Evolutionary conservation across 768 basidiomycete genomes (phyloP).

Genomic region (Lentinula boryana): DNA sequence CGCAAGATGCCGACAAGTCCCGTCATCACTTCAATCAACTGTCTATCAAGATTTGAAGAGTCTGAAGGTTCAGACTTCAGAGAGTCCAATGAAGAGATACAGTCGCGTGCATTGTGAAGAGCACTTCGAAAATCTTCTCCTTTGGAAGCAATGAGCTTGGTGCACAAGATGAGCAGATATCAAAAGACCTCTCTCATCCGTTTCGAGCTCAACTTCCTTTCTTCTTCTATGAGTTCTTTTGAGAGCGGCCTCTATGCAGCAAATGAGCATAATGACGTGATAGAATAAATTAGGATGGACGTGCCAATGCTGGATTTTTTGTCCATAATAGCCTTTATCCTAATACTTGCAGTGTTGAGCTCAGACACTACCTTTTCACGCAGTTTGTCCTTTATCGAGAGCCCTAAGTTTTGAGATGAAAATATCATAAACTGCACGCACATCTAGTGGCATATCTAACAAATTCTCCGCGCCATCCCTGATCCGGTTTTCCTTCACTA

Average conservation of each 20-base stretch:
- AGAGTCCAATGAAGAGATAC: constrained; percentile 50
- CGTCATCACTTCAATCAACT: constrained; percentile 58
- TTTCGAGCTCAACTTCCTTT: constrained; percentile 17
- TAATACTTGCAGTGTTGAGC: constrained; percentile 65
- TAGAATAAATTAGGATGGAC: constrained; percentile 13
- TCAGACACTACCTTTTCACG: constrained; percentile 71
- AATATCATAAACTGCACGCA: constrained; percentile 19
- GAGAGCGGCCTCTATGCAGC: neutral
- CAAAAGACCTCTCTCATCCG: constrained; percentile 25
- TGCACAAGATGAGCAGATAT: neutral
- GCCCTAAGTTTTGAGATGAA: constrained; percentile 5
- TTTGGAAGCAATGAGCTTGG: neutral
- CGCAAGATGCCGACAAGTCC: constrained; percentile 62
- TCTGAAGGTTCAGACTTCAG: constrained; percentile 33
- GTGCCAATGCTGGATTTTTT: constrained; percentile 51
- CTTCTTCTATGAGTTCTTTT: neutral
- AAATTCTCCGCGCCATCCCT: constrained; percentile 92
- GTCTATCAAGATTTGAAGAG: constrained; percentile 40
- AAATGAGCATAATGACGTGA: neutral
- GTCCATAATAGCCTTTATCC: constrained; percentile 58
- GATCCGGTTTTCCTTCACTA: constrained; percentile 75
- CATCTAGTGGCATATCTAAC: constrained; percentile 58
- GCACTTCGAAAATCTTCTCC: constrained; percentile 71
- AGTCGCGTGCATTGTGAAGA: constrained; percentile 55
- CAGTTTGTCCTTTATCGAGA: constrained; percentile 46